Evolutionary conservation across 495 filamentous ascomycete genomes (phyloP).

Genomic region (Penicillium arizonense): DNA sequence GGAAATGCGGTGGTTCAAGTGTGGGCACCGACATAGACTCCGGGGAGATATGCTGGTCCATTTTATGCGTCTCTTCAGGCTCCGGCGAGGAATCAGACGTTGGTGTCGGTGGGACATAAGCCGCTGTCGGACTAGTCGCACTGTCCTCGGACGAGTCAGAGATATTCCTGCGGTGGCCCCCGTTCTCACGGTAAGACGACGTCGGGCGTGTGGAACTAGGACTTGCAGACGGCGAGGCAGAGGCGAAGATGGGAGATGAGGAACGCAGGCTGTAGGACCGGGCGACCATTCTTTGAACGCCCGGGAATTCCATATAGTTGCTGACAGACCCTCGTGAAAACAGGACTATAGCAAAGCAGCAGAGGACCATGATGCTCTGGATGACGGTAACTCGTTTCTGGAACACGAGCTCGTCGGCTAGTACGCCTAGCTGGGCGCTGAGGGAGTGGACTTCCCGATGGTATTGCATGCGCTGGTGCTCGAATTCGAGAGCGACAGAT

Average conservation of each 20-base stretch:
- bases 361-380: conserved; percentile 80
- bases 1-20: conserved; percentile 22
- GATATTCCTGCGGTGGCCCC: conserved; percentile 36
- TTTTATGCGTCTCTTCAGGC: conserved; percentile 12
- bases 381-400: conserved; percentile 93
- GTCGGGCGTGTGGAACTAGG: conserved; percentile 43
- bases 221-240: conserved; percentile 44
- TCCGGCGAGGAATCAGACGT: conserved; percentile 32
- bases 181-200: conserved; percentile 34
- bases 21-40: conserved; percentile 22
- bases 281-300: conserved; percentile 56
- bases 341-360: conserved; percentile 84
- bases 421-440: conserved; percentile 73
- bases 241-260: conserved; percentile 41
- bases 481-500: conserved; percentile 86
- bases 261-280: conserved; percentile 46
- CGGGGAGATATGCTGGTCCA: conserved; percentile 10
- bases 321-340: conserved; percentile 57
- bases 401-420: conserved; percentile 93
- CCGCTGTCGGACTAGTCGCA: conserved; percentile 35
- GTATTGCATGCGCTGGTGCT: conserved; percentile 77
- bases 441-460: conserved; percentile 78
- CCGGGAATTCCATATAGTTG: conserved; percentile 54
- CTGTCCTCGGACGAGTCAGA: conserved; percentile 42
- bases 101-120: conserved; percentile 50